phyloP scores from a whole-genome alignment of 306 rosid genomes.

The Dryas octopetala region DNA sequence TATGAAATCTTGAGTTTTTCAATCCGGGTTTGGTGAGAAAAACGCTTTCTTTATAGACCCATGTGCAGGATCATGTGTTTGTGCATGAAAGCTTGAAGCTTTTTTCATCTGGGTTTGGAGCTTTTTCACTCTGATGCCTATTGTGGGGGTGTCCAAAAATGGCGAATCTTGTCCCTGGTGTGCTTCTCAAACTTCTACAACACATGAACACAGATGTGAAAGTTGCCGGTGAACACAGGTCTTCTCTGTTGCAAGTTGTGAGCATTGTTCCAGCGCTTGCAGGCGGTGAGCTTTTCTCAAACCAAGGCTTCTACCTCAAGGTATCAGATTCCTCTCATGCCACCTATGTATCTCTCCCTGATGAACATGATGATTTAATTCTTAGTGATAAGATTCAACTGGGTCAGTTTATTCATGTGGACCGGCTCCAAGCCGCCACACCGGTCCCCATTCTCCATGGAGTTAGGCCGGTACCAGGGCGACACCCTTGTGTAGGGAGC shows the following conservation, averaged over 20 bases:
- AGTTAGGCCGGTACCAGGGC: conserved; percentile 86
- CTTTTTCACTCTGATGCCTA: conserved; percentile 49
- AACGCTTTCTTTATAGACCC: background rate
- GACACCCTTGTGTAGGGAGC: conserved; percentile 89
- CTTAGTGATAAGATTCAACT: conserved; percentile 94
- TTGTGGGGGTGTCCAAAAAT: conserved; percentile 62
- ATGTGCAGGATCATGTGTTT: conserved; percentile 7
- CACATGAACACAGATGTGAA: conserved; percentile 95
- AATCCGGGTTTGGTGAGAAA: conserved; percentile 23
- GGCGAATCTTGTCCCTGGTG: conserved; percentile 99
- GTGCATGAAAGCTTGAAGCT: background rate
- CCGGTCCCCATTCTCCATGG: conserved; percentile 95
- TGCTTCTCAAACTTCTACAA: conserved; percentile 85
- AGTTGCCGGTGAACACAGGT: conserved; percentile 92
- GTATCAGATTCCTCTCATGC: conserved; percentile 98
- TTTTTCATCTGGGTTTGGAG: conserved; percentile 14
- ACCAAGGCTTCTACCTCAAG: conserved; percentile 92
- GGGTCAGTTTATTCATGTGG: conserved; percentile 91
- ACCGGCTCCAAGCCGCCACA: conserved; percentile 81
- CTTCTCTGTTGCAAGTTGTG: conserved; percentile 84
- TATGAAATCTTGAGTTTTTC: background rate
- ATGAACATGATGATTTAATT: conserved; percentile 92
- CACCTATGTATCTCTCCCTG: conserved; percentile 89
- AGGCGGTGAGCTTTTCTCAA: conserved; percentile 78
- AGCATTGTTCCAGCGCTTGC: conserved; percentile 96